Base-by-base conservation (phyloP, 306 rosid species). In the Acacia confusa region DNA sequence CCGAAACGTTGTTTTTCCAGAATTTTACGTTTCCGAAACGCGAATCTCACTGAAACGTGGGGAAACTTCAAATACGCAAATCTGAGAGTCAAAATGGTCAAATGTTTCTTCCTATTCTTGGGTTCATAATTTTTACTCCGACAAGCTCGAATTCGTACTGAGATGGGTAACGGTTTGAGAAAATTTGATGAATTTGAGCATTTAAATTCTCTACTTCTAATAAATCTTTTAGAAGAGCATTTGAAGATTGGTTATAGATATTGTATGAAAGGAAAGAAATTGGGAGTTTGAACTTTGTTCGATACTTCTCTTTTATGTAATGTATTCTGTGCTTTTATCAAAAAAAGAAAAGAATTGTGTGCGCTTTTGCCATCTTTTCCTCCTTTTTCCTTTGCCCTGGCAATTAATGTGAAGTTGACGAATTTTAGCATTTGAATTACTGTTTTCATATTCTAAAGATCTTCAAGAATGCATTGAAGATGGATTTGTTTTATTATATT, bases 391-490 rank as follows among this genome's bases (percentile, higher is more conserved):
- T 43, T 70, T 41, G 13, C 3, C 53, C 5, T 22, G 74, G 38
- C 36, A 70, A 41, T 22, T 22, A 43, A 11, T 70, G 53, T 43
- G 75, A 22, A 44, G n/a, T 24, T 70, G 38, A 70, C 6, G 30
- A 44, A 19, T 44, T 70, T 79, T 71, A 41, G 25, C 76, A 38
- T 73, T 77, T 6, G 2, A 65, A 34, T 80, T 76, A 13, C 36
- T 32, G 52, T 28, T 76, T 74, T 74, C 55, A 0, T 78, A 45
- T 69, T 74, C 70, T 82, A 19, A 52, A 48, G 3, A 70, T 43
- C 22, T 52, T 13, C 65, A 5, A 24, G 73, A 76, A 40, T 76
- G 82, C 79, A 76, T 76, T 67, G 53, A 16, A 80, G 81, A 43
- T 75, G 61, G 36, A 16, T 24, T 47, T 74, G 20, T 72, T 77